phyloP scores from a whole-genome alignment of 805 yeast species.

The Zygoascus tannicola region DNA sequence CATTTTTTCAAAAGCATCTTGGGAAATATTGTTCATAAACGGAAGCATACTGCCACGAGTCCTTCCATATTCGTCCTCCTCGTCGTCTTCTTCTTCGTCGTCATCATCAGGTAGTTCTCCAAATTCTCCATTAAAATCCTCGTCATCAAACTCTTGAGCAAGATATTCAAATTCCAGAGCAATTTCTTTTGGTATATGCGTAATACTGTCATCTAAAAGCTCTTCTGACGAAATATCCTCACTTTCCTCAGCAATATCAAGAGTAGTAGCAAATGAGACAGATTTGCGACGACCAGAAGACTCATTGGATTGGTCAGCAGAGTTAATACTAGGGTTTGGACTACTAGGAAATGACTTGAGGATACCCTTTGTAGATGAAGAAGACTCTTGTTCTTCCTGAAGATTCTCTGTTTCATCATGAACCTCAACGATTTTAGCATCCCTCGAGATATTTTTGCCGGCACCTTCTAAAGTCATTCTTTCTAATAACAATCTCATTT shows the following conservation, averaged over 20 bases:
- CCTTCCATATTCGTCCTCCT: constrained; percentile 30
- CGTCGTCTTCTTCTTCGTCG: constrained; percentile 34
- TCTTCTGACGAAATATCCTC: too few species aligned
- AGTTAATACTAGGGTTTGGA: too few species aligned
- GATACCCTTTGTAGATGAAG: too few species aligned
- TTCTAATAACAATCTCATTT: background rate
- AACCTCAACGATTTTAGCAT: too few species aligned
- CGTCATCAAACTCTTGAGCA: constrained; percentile 35
- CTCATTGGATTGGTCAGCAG: too few species aligned
- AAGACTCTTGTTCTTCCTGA: background rate
- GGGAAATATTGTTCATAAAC: constrained; percentile 1
- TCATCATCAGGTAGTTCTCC: constrained; percentile 30
- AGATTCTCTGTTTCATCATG: background rate
- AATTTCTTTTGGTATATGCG: constrained; percentile 16
- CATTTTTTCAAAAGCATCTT: background rate
- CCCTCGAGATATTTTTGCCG: background rate
- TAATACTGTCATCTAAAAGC: too few species aligned
- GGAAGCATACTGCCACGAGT: constrained; percentile 31
- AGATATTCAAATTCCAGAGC: constrained; percentile 24
- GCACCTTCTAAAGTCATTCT: background rate
- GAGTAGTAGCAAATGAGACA: background rate
- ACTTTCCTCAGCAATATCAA: background rate
- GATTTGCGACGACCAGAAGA: too few species aligned
- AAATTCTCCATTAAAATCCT: constrained; percentile 30
- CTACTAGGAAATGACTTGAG: too few species aligned